Percentiles rank a stretch among this genome's conserved stretches.
Conservation (phyloP, 768 basidiomycete genomes). For the Termitomyces sp. region DNA sequence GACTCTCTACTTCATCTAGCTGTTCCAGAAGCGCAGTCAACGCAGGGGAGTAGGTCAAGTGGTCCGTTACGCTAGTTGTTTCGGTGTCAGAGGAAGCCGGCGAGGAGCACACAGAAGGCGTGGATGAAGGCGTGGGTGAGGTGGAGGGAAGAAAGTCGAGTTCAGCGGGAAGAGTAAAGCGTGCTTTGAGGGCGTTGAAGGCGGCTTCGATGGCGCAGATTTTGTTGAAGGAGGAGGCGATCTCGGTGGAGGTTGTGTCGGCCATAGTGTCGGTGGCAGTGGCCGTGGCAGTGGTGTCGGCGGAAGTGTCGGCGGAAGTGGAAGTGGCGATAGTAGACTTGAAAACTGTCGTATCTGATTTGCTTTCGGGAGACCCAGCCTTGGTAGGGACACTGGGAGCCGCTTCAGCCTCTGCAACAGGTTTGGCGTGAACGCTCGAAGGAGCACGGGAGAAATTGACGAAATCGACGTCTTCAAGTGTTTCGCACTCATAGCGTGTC, state of each 20-base stretch:
- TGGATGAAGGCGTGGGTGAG: not conserved
- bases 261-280: not conserved
- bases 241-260: not conserved
- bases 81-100: constrained; percentile 12
- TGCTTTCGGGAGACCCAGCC: not conserved
- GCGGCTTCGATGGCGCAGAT: constrained; percentile 36
- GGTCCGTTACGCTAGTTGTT: constrained; percentile 17
- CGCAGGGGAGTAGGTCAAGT: constrained; percentile 51
- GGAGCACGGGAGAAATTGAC: not conserved
- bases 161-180: constrained; percentile 33
- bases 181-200: constrained; percentile 30
- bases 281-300: not conserved
- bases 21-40: constrained; percentile 49
- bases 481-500: no score
- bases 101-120: constrained; percentile 4
- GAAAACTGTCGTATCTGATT: not conserved
- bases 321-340: no score
- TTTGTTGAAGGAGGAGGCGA: constrained; percentile 1
- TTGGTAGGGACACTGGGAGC: not conserved
- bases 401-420: not conserved
- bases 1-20: constrained; percentile 59
- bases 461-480: not conserved
- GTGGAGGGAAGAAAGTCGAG: constrained; percentile 36
- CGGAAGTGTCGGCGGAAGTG: not conserved
- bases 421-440: not conserved